Evolutionary conservation across 2,329 filamentous ascomycete species (phyloP), one percentile per base, ranked within the genome.

Genomic region (Colletotrichum trifolii): DNA sequence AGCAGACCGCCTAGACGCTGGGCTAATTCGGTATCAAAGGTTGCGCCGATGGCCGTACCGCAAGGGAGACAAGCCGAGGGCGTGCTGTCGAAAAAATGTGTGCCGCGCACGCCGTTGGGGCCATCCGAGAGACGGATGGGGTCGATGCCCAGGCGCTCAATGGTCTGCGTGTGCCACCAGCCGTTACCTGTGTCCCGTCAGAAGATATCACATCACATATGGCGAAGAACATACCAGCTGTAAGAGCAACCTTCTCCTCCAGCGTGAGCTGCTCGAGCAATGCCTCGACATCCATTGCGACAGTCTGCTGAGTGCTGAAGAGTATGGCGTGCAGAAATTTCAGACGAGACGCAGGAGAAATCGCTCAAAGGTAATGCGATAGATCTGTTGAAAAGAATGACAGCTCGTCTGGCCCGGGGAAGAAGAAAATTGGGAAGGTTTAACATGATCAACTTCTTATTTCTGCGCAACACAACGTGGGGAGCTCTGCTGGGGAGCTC

Each of bases 11-110:
- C 85, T 25, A 83, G 79, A 69, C 82, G 75, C 49, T 83, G 77
- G 2, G 87, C 78, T 7, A 89, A 79, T 6, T 81, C 74, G 35
- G 77, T 74, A 72, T 89, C 86, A 72, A 85, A 89, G 34, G 86
- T 88, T 4, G 86, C 80, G 36, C 83, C 87, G 6, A 89, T 78
- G 6, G 79, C 83, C 0, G 85, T 86, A 17, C 85, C 85, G 67
- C 85, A 88, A 8, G 87, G 86, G 67, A 89, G 83, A 70, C 86
- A 88, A 13, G 86, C 86, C 1, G 87, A 83, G 25, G 80, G 81
- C 40, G 82, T 77, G 59, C 89, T 87, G 69, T 88, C 86, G 76
- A 91, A 91, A 81, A 90, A 91, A 69, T 85, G 87, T 46, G 85
- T 87, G 56, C 89, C 89, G 68, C 89, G 82, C 40, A 90, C 85